Evolutionary conservation across 129 eudicot genomes (phyloP).

Genomic region (Dittrichia graveolens): DNA sequence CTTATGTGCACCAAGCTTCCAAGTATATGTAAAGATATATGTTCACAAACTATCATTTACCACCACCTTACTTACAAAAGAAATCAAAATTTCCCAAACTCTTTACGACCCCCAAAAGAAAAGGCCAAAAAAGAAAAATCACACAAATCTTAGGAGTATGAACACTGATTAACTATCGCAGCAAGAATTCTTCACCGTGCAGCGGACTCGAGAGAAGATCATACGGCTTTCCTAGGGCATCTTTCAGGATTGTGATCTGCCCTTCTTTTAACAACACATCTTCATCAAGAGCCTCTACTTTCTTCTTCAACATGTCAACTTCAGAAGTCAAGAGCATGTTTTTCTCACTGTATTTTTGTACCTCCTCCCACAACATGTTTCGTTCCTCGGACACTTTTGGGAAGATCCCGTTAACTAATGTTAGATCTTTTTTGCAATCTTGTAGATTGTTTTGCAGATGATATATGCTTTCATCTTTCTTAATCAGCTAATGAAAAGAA

Average conservation of each 20-base stretch:
- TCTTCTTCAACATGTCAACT: slow-evolving; percentile 68
- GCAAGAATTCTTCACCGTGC: slow-evolving; percentile 45
- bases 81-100: slow-evolving; percentile 24
- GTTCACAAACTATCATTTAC: slow-evolving; percentile 27
- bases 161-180: slow-evolving; percentile 30
- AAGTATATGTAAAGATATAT: slow-evolving; percentile 23
- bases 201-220: slow-evolving; percentile 70
- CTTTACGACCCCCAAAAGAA: slow-evolving; percentile 13
- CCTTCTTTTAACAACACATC: slow-evolving; percentile 90
- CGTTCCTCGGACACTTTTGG: slow-evolving; percentile 87
- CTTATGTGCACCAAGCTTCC: slow-evolving; percentile 15
- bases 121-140: neutral
- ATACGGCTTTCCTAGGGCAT: slow-evolving; percentile 70
- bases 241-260: slow-evolving; percentile 87
- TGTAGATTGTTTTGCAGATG: slow-evolving; percentile 67
- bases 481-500: slow-evolving; percentile 52
- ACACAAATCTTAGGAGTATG: slow-evolving; percentile 31
- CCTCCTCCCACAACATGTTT: slow-evolving; percentile 90
- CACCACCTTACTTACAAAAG: slow-evolving; percentile 35
- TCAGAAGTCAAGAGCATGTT: slow-evolving; percentile 75
- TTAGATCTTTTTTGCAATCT: slow-evolving; percentile 71
- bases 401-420: slow-evolving; percentile 59
- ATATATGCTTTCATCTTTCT: slow-evolving; percentile 77
- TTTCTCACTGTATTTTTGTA: slow-evolving; percentile 72
- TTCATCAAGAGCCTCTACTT: slow-evolving; percentile 79